Base-by-base conservation (phyloP, 352 stramenopile genomes). In the Globisporangium spinosum region DNA sequence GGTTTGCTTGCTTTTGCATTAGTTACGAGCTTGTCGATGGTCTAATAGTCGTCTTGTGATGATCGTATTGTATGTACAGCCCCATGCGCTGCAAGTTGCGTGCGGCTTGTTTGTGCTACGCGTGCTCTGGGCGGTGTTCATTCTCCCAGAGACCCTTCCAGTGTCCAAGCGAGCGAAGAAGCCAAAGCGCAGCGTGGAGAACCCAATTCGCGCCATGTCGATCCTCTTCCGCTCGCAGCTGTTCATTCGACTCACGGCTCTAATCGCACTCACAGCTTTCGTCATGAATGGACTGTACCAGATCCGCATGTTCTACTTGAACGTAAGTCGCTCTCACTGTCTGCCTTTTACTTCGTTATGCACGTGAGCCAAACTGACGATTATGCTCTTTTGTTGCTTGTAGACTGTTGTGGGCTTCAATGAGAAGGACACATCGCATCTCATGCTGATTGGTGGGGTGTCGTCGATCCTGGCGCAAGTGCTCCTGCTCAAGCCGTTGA, bases 261-360 rank as follows among this genome's bases (percentile, higher is more conserved):
- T 94, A 65, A 90, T 94, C 51, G 82, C 77, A 20, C 70, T 92
- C 67, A 91, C 83, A 38, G 82, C 59, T 9, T 94, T 92, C 49
- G 80, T 88, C n/a, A 64, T 72, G 47, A 82, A 78, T 22, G 83
- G 82, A 8, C 69, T 85, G 55, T 82, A 72, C 45, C 82, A 90
- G 58, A 90, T 90, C 57, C 79, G 78, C 32, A 75, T 81, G 22
- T 94, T 90, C 72, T 92, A 83, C 67, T 73, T 94, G 15, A 94
- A 94, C 58, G 81, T 87, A 57, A 65, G 73, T 67, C 15, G 1
- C 12, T 35, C 5, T 35, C 29, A 55, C 9, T 53, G 3, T 43
- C 35, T 43, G 12, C 35, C 25, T 27, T 13, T 15, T 64, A 38
- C 32, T 61, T 32, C 29, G 29, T 32, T 32, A 32, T 32, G 29